Evolutionary conservation across 257 asterid species (phyloP), one percentile per base, ranked within the genome.

Genomic region (Fraxinus pennsylvanica): DNA sequence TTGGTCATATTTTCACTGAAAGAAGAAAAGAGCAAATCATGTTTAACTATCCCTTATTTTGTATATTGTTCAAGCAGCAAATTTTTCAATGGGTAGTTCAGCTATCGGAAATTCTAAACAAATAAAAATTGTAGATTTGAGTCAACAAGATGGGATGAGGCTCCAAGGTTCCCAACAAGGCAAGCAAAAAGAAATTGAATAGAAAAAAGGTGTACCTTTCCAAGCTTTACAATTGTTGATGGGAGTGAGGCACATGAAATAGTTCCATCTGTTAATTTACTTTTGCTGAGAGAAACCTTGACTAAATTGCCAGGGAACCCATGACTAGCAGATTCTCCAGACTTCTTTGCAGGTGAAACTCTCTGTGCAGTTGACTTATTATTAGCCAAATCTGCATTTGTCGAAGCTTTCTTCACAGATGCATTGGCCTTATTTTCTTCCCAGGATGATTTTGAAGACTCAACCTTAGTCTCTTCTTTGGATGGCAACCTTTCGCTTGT

Each of bases 241-340:
- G 98, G 98, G 66, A 93, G 86, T 17, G 97, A 86, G 75, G 89
- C 77, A 98, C 96, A 95, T 39, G 97, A 89, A 83, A 85, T 87
- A 84, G 84, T 84, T 81, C 94, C 90, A 72, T 93, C 97, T 1
- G 91, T 84, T 77, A 91, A 81, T 76, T 86, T 89, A 63, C 87
- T 82, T 76, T 87, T 91, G 82, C 83, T 84, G 70, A 86, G 66
- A 80, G 96, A 83, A 82, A 93, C 89, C 90, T 95, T 95, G 83
- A 90, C 89, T 81, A 91, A 79, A 79, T 89, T 90, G 80, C 86
- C 96, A 1, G 89, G 91, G 32, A 91, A 81, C 32, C 96, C 97
- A 81, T 87, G 73, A 85, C 78, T 85, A 66, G 81, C 76, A 68
- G 71, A 87, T 77, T 91, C 95, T 36, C 88, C 94, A 50, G 94